phyloP scores from a whole-genome alignment of 2,329 filamentous ascomycete species.

The Coniochaeta sp. region DNA sequence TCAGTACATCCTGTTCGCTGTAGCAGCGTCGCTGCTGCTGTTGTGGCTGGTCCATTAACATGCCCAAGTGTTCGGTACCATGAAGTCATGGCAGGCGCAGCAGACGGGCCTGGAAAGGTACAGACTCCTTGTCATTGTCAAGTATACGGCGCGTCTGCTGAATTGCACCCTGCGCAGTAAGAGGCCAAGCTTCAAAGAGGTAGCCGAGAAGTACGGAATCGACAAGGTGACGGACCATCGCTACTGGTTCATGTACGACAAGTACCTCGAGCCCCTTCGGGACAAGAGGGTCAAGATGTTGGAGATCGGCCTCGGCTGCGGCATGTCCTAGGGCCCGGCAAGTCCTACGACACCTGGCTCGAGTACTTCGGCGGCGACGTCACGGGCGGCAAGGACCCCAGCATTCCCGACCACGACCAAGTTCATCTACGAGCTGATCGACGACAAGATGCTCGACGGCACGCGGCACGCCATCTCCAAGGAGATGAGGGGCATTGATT shows the following conservation, averaged over 20 bases:
- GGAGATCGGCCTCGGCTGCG: conserved; percentile 33
- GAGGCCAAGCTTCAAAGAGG: conserved; percentile 20
- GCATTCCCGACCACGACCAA: conserved; percentile 18
- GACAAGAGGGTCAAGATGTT: conserved; percentile 28
- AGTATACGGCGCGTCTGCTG: not conserved
- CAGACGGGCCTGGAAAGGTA: not conserved
- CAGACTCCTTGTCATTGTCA: not conserved
- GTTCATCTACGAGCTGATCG: conserved; percentile 18
- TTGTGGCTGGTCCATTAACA: not conserved
- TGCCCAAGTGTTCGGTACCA: not conserved
- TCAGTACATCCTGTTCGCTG: not conserved
- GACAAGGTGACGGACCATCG: conserved; percentile 29
- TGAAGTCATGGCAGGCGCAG: not conserved
- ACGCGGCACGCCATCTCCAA: conserved; percentile 13
- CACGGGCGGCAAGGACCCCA: conserved; percentile 9
- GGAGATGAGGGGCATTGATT: conserved; percentile 19
- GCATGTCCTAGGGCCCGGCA: conserved; percentile 28
- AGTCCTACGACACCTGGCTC: conserved; percentile 32
- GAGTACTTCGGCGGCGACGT: conserved; percentile 26
- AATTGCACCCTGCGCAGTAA: not conserved
- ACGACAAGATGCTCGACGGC: conserved; percentile 15
- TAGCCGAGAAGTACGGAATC: conserved; percentile 27
- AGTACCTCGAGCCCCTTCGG: conserved; percentile 24
- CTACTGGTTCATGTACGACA: conserved; percentile 33
- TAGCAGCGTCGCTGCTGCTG: not conserved